A percentile compares a stretch with the other conserved stretches of the same genome.
phyloP scores from a whole-genome alignment of 768 basidiomycete genomes.

The Tylopilus plumbeoviolaceoides region DNA sequence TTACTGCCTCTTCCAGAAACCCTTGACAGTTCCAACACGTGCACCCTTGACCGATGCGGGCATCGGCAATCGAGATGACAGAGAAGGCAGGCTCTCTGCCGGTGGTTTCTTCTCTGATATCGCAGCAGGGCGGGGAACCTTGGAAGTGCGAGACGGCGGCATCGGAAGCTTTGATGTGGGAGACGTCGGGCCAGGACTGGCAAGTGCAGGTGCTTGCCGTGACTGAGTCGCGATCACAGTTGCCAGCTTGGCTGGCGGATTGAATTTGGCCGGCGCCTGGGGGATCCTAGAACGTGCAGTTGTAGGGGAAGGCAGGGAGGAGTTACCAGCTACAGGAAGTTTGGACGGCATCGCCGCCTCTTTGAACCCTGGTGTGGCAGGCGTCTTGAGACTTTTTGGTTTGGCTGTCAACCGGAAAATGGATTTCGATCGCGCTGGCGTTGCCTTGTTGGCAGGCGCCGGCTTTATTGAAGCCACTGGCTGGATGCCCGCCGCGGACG shows the following conservation, averaged over 20 bases:
- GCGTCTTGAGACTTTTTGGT: slow-evolving; percentile 21
- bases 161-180: slow-evolving; percentile 21
- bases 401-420: slow-evolving; percentile 29
- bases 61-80: slow-evolving; percentile 22
- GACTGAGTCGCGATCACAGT: slow-evolving; percentile 27
- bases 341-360: slow-evolving; percentile 8
- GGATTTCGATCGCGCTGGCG: slow-evolving; percentile 22
- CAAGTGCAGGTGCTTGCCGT: slow-evolving; percentile 3
- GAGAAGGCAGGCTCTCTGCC: background rate
- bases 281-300: slow-evolving; percentile 18
- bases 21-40: slow-evolving; percentile 27
- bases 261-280: slow-evolving; percentile 23
- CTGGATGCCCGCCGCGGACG: slow-evolving; percentile 23
- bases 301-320: slow-evolving; percentile 4
- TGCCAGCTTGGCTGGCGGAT: slow-evolving; percentile 29
- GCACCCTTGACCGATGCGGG: slow-evolving; percentile 20
- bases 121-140: slow-evolving; percentile 4
- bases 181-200: background rate
- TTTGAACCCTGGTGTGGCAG: slow-evolving; percentile 1
- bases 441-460: background rate
- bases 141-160: slow-evolving; percentile 16
- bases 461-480: slow-evolving; percentile 8
- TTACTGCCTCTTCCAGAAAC: slow-evolving; percentile 30
- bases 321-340: slow-evolving; percentile 9
- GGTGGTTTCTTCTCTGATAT: slow-evolving; percentile 10